Conservation (phyloP, 345 rosid species). For the Linum lewisii region DNA sequence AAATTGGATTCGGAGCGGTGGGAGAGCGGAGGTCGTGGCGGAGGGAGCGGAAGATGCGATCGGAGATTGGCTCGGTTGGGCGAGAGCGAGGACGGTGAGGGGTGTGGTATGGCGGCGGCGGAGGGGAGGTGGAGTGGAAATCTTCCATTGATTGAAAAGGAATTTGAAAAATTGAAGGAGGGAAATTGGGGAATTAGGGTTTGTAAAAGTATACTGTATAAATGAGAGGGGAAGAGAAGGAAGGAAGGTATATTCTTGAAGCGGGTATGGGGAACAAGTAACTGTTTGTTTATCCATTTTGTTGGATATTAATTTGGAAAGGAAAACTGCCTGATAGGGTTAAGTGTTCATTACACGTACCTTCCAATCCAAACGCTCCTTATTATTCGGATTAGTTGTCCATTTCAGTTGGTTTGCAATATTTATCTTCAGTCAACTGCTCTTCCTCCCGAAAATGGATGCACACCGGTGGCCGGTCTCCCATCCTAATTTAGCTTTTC, state of each 20-base stretch:
- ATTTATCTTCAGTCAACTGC: no score
- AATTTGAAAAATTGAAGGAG: not conserved
- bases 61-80: slow-evolving; percentile 40
- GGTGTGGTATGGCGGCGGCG: slow-evolving; percentile 7
- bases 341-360: no score
- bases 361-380: no score
- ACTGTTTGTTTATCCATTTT: not conserved
- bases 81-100: slow-evolving; percentile 17
- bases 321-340: no score
- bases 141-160: no score
- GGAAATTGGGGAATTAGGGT: not conserved
- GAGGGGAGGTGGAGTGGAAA: slow-evolving; percentile 8
- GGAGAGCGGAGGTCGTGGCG: slow-evolving; percentile 57
- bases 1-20: slow-evolving; percentile 48
- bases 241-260: slow-evolving; percentile 36
- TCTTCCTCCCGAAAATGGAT: no score
- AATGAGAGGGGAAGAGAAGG: slow-evolving; percentile 1
- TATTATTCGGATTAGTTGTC: no score
- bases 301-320: no score
- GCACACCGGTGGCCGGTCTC: no score
- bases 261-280: slow-evolving; percentile 20
- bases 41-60: slow-evolving; percentile 59
- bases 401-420: no score
- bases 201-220: no score
- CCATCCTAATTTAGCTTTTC: no score